Percentiles rank a stretch among this genome's conserved stretches.
Evolutionary conservation across 2,329 filamentous ascomycete genomes (phyloP).

Genomic region (Gaeumannomyces sp.): DNA sequence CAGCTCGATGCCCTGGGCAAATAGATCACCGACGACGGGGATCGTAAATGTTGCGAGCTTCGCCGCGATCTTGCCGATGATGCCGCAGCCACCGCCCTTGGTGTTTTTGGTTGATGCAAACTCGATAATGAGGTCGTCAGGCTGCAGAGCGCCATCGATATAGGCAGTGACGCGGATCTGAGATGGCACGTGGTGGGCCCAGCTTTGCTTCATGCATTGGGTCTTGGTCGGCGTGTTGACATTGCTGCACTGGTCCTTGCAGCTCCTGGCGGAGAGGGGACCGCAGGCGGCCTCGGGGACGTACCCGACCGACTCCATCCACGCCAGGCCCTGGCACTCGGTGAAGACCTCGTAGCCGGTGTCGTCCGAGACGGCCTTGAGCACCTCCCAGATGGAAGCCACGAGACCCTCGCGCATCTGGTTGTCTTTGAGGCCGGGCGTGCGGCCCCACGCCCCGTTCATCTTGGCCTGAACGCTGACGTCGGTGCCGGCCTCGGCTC

Average conservation of each 20-base stretch:
- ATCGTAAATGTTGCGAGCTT: background rate
- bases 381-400: conserved; percentile 1
- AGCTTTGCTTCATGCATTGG: conserved; percentile 5
- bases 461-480: conserved; percentile 1
- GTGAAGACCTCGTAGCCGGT: conserved; percentile 5
- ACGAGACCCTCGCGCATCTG: conserved; percentile 6
- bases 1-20: background rate
- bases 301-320: background rate
- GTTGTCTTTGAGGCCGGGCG: background rate
- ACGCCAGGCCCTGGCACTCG: background rate
- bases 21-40: background rate
- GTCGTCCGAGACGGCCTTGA: conserved; percentile 7
- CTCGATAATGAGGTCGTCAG: conserved; percentile 6
- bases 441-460: conserved; percentile 6
- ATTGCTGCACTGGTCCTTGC: background rate
- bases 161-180: conserved; percentile 5
- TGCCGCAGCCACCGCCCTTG: conserved; percentile 3
- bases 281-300: conserved; percentile 1
- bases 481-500: background rate
- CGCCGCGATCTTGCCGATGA: background rate
- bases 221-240: background rate
- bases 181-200: conserved; percentile 1
- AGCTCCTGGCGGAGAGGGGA: background rate
- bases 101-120: conserved; percentile 3
- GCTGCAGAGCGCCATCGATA: conserved; percentile 5